Conservation (phyloP, 2,329 filamentous ascomycete species). For the Zymoseptoria pseudotritici region DNA sequence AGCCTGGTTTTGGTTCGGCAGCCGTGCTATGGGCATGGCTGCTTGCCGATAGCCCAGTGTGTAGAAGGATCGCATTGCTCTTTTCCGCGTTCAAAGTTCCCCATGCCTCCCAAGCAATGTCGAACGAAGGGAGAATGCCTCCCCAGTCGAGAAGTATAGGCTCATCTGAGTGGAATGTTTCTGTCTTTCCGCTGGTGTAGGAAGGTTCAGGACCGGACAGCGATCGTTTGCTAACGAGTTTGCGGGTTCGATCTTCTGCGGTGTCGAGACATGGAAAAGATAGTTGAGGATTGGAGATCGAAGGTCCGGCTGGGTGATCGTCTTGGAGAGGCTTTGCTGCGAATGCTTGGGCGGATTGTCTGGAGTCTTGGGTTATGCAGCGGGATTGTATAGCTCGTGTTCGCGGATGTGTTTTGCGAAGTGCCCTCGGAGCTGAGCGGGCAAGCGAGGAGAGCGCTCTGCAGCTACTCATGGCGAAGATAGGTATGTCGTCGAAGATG, state of each 20-base stretch:
- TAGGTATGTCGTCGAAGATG: not conserved
- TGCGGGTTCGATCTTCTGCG: slow-evolving; percentile 64
- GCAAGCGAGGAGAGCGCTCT: slow-evolving; percentile 3
- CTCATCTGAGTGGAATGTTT: slow-evolving; percentile 64
- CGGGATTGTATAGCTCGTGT: slow-evolving; percentile 6
- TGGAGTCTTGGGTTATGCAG: slow-evolving; percentile 9
- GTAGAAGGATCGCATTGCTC: slow-evolving; percentile 83
- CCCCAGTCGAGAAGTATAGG: slow-evolving; percentile 89
- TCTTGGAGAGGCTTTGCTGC: slow-evolving; percentile 19
- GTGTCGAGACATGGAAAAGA: slow-evolving; percentile 86
- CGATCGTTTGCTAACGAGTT: slow-evolving; percentile 59
- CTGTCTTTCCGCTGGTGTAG: slow-evolving; percentile 83
- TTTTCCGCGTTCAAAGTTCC: slow-evolving; percentile 69
- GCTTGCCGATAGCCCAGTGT: slow-evolving; percentile 93
- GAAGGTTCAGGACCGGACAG: slow-evolving; percentile 79
- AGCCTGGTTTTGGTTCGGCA: slow-evolving; percentile 78
- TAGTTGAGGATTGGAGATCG: slow-evolving; percentile 70
- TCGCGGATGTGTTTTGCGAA: slow-evolving; percentile 8
- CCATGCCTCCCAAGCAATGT: slow-evolving; percentile 92
- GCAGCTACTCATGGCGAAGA: slow-evolving; percentile 7
- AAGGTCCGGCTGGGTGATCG: slow-evolving; percentile 20
- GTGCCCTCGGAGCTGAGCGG: slow-evolving; percentile 5
- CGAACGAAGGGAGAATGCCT: slow-evolving; percentile 79
- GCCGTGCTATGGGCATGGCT: slow-evolving; percentile 93
- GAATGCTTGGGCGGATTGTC: slow-evolving; percentile 14